Base-by-base conservation (phyloP, 1,284 basidiomycete genomes). In the Trichosporon inkin region DNA sequence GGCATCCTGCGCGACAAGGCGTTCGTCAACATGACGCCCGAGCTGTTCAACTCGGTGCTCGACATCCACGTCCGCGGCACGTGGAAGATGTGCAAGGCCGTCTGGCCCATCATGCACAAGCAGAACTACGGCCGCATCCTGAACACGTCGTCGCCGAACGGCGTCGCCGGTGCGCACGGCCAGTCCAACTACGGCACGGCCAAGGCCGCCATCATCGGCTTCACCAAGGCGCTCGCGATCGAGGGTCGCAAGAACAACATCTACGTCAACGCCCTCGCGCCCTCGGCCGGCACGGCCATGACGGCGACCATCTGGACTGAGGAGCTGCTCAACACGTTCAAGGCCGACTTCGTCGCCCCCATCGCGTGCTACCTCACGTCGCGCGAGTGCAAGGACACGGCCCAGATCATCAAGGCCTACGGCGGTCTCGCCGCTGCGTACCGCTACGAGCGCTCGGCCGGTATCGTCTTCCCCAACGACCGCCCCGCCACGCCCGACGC, bases 61-160 rank as follows among this genome's bases (percentile, higher is more conserved):
- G 85, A 86, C 59, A 86, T 98, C 32, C 94, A 98, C 79, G 82
- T 98, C 55, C 74, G 80, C 56, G 83, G 83, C 38, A 84, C 83
- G 16, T 84, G 81, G 67, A 86, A 90, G 87, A 91, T 89, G 70
- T 88, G 86, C 59, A 92, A 96, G 76, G 95, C 95, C 13, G 90
- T 92, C 37, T 99, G 94, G 96, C 93, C 95, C 3, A 83, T 92
- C 72, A 97, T 99, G 84, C 88, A 90, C 78, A 89, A 95, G 80
- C 96, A 99, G 76, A 94, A 93, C 80, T 98, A 89, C 75, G 95
- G 96, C 35, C 87, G 96, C 60, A 95, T 99, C 72, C 84, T 99
- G 60, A 96, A 91, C 56, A 98, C 94, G 28, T 86, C 88, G 61
- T 98, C 94, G 6, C 87, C 89, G 74, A 92, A 94, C 58, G 95